Percentiles rank a stretch among this genome's conserved stretches.
Conservation (phyloP, 2,329 filamentous ascomycete genomes). For the Rachicladosporium sp. region DNA sequence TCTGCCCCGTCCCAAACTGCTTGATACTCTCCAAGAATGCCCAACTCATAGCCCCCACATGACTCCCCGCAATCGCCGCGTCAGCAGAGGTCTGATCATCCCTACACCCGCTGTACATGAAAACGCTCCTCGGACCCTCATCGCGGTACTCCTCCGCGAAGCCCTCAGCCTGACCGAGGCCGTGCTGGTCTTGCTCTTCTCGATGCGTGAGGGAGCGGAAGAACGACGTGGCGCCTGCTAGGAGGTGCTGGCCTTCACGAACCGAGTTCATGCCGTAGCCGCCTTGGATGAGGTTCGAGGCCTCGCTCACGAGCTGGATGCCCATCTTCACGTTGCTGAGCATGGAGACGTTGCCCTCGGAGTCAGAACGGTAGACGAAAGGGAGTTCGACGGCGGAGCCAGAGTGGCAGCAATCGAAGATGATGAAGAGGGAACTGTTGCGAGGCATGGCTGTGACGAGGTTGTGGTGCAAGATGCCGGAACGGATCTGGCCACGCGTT, state of each 20-base stretch:
- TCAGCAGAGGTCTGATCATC: conserved; percentile 39
- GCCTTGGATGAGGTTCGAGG: conserved; percentile 37
- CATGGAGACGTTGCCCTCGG: conserved; percentile 43
- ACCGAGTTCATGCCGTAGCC: conserved; percentile 36
- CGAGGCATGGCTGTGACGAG: conserved; percentile 41
- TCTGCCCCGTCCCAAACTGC: conserved; percentile 19
- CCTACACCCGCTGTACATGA: conserved; percentile 39
- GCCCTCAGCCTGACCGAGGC: conserved; percentile 31
- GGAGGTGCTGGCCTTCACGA: conserved; percentile 39
- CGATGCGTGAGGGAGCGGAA: conserved; percentile 41
- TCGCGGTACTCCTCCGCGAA: conserved; percentile 26
- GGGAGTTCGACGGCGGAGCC: conserved; percentile 48
- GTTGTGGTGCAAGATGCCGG: conserved; percentile 39
- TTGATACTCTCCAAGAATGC: conserved; percentile 35
- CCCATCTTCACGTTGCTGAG: conserved; percentile 45
- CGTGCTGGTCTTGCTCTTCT: conserved; percentile 31
- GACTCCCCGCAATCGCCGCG: conserved; percentile 32
- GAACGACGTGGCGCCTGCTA: conserved; percentile 42
- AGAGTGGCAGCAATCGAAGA: conserved; percentile 52
- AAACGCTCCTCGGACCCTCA: conserved; percentile 34
- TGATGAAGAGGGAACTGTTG: conserved; percentile 39
- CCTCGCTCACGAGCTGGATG: conserved; percentile 37
- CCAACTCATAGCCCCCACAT: conserved; percentile 37
- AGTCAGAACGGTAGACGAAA: conserved; percentile 45
- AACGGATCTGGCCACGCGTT: conserved; percentile 41